Evolutionary conservation across 1,139 yeast species (phyloP), one percentile per base, ranked within the genome.

Genomic region (Kodamaea sp.): DNA sequence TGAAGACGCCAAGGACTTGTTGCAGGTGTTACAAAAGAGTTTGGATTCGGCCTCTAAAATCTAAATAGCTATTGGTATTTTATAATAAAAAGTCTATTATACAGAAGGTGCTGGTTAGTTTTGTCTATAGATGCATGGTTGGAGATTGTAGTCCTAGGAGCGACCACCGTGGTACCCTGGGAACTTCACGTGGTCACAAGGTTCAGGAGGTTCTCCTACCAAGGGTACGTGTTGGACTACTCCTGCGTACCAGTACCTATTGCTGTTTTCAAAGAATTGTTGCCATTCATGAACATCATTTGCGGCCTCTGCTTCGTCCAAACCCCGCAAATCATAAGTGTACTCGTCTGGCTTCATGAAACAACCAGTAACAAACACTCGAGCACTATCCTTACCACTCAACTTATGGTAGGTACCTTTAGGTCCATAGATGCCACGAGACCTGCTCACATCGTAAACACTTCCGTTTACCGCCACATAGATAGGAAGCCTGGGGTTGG

Each of bases 281-380:
- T 73, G 74, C 92, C 94, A 84, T 27, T 48, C 43, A 3, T 27
- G 16, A 3, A 70, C 44, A 37, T 66, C 72, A 3, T 35, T 30
- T 8, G 31, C 32, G 0, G 63, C 67, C 35, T 67, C 74, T 0
- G 38, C 48, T 8, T 46, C 40, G 38, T 69, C 71, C 22, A 84
- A 55, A 0, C 85, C 94, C 19, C 95, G 59, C 27, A 85, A 56
- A 53, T 86, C 95, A 52, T 78, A 74, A 0, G 90, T 85, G 48
- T 73, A 66, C 45, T 78, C 80, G 33, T 73, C 78, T 12, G 65
- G 70, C 14, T 73, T 70, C 27, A 61, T 56, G 45, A 86, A 76
- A 50, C 95, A 86, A 4, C 94, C 94, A 1, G 92, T 86, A 4
- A 80, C 83, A 48, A 77, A 81, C 16, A 88, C 88, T 29, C 95